These are phyloP conservation scores for Uncinocarpus reesii DNA, from an alignment of 2,329 filamentous ascomycete species.

Conservation along the genomic window DNA sequence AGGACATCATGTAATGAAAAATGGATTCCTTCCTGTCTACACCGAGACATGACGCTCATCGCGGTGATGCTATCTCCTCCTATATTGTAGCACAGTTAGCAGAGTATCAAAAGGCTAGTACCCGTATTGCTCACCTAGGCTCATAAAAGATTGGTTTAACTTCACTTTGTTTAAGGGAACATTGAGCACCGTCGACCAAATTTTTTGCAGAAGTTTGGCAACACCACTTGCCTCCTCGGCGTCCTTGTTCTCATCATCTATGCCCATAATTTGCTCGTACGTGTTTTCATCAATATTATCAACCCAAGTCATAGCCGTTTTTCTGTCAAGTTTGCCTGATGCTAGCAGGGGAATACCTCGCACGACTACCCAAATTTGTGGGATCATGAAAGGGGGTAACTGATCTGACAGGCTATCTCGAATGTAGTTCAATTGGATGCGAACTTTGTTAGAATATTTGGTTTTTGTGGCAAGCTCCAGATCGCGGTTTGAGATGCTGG, in stretches of 20 bases:
- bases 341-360: slow-evolving; percentile 15
- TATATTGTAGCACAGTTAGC: slow-evolving; percentile 17
- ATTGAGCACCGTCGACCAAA: slow-evolving; percentile 32
- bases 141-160: slow-evolving; percentile 29
- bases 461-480: slow-evolving; percentile 27
- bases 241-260: slow-evolving; percentile 18
- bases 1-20: slow-evolving; percentile 42
- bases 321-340: slow-evolving; percentile 19
- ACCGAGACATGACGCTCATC: slow-evolving; percentile 41
- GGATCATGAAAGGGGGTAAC: slow-evolving; percentile 16
- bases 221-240: slow-evolving; percentile 15
- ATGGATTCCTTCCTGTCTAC: slow-evolving; percentile 37
- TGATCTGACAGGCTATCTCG: slow-evolving; percentile 34
- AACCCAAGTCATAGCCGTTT: slow-evolving; percentile 37
- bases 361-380: slow-evolving; percentile 14
- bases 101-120: not conserved
- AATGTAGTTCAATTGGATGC: slow-evolving; percentile 24
- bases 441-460: slow-evolving; percentile 19
- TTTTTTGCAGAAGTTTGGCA: slow-evolving; percentile 19
- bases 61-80: slow-evolving; percentile 44
- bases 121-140: slow-evolving; percentile 21
- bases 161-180: slow-evolving; percentile 27
- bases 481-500: slow-evolving; percentile 21
- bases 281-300: slow-evolving; percentile 32
- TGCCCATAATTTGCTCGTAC: slow-evolving; percentile 33